These are phyloP conservation scores for Pneumocystis oryctolagi DNA, from an alignment of 1,139 yeast genomes.

Conservation along the genomic window DNA sequence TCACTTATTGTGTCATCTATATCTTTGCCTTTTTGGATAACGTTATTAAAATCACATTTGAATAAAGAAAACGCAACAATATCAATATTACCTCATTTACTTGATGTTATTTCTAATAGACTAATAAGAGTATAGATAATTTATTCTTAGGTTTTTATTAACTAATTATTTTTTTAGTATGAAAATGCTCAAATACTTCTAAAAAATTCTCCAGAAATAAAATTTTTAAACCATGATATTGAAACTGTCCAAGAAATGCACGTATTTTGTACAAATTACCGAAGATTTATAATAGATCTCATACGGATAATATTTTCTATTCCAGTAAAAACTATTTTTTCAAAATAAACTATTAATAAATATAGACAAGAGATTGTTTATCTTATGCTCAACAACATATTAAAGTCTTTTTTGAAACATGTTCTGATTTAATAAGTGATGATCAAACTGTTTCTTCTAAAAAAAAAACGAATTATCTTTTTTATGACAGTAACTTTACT, in stretches of 20 bases:
- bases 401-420: constrained; percentile 41
- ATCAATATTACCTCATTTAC: constrained; percentile 43
- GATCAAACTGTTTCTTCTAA: constrained; percentile 13
- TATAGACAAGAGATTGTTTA: constrained; percentile 62
- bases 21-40: constrained; percentile 87
- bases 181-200: constrained; percentile 49
- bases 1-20: constrained; percentile 83
- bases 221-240: constrained; percentile 65
- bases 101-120: constrained; percentile 67
- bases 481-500: constrained; percentile 69
- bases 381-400: constrained; percentile 67
- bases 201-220: constrained; percentile 30
- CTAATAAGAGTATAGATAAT: constrained; percentile 28
- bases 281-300: constrained; percentile 77
- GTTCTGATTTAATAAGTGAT: constrained; percentile 1
- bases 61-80: constrained; percentile 22
- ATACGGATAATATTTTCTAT: constrained; percentile 78
- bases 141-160: neutral
- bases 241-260: constrained; percentile 73
- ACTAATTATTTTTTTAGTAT: constrained; percentile 32
- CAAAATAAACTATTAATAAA: neutral
- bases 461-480: constrained; percentile 56
- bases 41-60: constrained; percentile 41
- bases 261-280: constrained; percentile 64
- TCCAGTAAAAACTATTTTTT: neutral